Evolutionary conservation across 1,284 basidiomycete species (phyloP).

Genomic region (Trametes pubescens): DNA sequence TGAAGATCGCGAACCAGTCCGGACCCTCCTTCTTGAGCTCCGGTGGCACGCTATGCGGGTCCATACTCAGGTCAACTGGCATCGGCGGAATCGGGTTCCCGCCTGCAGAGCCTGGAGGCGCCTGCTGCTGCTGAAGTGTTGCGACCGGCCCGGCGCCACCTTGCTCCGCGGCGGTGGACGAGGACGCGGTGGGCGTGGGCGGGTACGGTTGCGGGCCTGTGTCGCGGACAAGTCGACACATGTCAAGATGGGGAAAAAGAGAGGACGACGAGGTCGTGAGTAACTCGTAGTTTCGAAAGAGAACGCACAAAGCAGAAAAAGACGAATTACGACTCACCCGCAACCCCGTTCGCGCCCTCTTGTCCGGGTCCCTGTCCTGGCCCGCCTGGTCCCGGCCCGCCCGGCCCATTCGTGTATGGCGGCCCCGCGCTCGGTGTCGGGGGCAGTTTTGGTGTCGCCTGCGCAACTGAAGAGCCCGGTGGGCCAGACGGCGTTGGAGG

Average conservation of each 20-base stretch:
- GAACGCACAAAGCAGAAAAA: neutral
- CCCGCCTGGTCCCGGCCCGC: conserved; percentile 28
- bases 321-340: conserved; percentile 23
- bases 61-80: conserved; percentile 44
- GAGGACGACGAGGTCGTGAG: conserved; percentile 1
- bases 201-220: conserved; percentile 33
- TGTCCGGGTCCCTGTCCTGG: conserved; percentile 29
- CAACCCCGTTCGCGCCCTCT: conserved; percentile 30
- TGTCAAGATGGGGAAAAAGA: neutral
- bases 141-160: conserved; percentile 18
- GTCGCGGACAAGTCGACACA: too few relatives aligned
- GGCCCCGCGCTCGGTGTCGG: conserved; percentile 35
- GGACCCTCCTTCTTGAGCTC: conserved; percentile 81
- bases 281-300: neutral
- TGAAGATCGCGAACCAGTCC: conserved; percentile 98
- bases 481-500: conserved; percentile 27
- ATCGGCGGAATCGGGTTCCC: conserved; percentile 24
- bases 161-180: conserved; percentile 12
- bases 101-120: conserved; percentile 23
- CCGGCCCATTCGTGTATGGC: conserved; percentile 30
- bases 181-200: conserved; percentile 24
- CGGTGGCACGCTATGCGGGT: conserved; percentile 55
- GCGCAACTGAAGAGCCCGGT: conserved; percentile 22
- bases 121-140: conserved; percentile 28
- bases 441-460: conserved; percentile 38